Conservation (phyloP, 805 yeast genomes). For the Suhomyces pyralidae region DNA sequence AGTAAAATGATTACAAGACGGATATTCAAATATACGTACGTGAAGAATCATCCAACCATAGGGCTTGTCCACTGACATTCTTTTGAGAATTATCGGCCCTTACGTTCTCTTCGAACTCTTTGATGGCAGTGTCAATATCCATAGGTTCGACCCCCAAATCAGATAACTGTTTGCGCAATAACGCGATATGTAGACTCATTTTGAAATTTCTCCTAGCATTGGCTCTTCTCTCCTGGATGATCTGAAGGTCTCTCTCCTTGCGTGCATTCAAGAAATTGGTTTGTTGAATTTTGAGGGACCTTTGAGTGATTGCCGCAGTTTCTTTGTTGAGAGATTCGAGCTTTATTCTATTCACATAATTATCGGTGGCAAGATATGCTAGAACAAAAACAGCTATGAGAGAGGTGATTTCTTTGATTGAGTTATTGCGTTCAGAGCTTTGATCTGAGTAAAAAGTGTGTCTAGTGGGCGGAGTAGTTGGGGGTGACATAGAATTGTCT, state of each 20-base stretch:
- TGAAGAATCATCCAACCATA: slow-evolving; percentile 60
- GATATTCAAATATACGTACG: slow-evolving; percentile 17
- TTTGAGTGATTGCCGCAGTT: slow-evolving; percentile 34
- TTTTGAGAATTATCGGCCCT: slow-evolving; percentile 54
- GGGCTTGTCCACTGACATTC: slow-evolving; percentile 50
- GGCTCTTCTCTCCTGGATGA: slow-evolving; percentile 50
- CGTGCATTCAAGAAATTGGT: slow-evolving; percentile 48
- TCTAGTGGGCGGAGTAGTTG: neutral
- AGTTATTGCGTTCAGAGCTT: slow-evolving; percentile 3
- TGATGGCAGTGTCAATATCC: slow-evolving; percentile 49
- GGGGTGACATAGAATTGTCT: neutral
- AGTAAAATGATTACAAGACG: slow-evolving; percentile 8
- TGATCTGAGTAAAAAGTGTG: neutral
- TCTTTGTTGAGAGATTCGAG: slow-evolving; percentile 36
- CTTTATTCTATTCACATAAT: slow-evolving; percentile 40
- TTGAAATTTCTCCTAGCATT: slow-evolving; percentile 49
- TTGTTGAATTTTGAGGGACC: slow-evolving; percentile 42
- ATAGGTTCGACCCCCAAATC: slow-evolving; percentile 61
- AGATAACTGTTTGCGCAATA: slow-evolving; percentile 56
- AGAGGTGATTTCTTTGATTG: slow-evolving; percentile 38
- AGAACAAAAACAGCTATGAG: slow-evolving; percentile 43
- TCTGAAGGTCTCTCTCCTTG: slow-evolving; percentile 50
- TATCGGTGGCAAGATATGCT: slow-evolving; percentile 51
- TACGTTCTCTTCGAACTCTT: slow-evolving; percentile 57
- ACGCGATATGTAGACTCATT: slow-evolving; percentile 65